Evolutionary conservation across 306 rosid species (phyloP).

Genomic region (Dryas drummondii): DNA sequence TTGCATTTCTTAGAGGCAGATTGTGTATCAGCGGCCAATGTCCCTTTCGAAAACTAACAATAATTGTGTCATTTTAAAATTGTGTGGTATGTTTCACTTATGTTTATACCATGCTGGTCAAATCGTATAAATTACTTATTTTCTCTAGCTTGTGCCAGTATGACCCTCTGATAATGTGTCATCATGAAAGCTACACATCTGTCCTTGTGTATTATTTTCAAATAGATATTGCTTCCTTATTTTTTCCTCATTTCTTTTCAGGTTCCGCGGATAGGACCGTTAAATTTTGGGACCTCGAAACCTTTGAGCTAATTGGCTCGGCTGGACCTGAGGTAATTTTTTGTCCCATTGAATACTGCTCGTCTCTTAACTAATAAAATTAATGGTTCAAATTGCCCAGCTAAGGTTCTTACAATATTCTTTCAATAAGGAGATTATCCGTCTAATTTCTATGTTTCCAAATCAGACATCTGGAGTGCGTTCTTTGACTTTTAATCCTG

Average conservation of each 20-base stretch:
- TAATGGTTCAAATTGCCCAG: constrained; percentile 11
- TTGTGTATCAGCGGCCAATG: background rate
- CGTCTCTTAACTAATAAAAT: constrained; percentile 18
- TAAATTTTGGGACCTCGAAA: constrained; percentile 99
- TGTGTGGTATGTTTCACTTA: background rate
- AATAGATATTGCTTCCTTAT: background rate
- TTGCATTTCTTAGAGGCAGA: background rate
- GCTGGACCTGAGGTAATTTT: constrained; percentile 91
- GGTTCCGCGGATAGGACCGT: constrained; percentile 98
- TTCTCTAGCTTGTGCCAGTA: background rate
- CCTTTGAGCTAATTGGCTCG: constrained; percentile 99
- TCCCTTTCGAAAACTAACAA: background rate
- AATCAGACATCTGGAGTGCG: constrained; percentile 93
- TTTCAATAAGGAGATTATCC: constrained; percentile 4
- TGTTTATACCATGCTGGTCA: background rate
- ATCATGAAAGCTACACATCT: background rate
- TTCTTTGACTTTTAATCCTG: constrained; percentile 84
- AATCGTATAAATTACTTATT: background rate
- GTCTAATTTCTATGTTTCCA: constrained; percentile 20
- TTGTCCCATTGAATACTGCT: constrained; percentile 22
- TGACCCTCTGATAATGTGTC: background rate
- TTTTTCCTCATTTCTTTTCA: constrained; percentile 33
- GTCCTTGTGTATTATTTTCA: background rate
- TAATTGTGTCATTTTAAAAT: background rate
- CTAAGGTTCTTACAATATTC: background rate